Base-by-base conservation (phyloP, 768 basidiomycete species). In the Serendipita sp. region DNA sequence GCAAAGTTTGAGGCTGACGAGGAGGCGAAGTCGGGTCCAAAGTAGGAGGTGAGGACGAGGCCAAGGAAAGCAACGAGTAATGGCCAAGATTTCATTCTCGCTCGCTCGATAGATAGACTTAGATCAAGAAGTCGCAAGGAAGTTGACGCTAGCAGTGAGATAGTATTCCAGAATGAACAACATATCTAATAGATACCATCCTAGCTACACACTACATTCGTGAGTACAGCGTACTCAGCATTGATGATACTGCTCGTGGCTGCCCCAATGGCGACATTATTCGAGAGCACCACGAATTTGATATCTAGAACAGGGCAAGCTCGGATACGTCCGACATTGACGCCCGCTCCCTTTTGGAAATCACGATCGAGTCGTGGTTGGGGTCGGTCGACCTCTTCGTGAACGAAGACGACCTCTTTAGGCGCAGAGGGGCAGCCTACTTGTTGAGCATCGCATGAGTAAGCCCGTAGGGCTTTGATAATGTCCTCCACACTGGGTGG, bases 241-340 rank as follows among this genome's bases (percentile, higher is more conserved):
- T 98, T 99, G 69, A 98, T 94, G 70, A 99, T 88, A 66, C 88
- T 90, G 66, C 89, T 92, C 56, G 96, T 99, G 60, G 96, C 95
- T 22, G 96, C 95, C 5, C 96, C 95, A 67, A 97, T 89, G 62
- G 84, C 83, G 65, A 97, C 94, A 70, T 98, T 98, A 72, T 96
- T 94, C 64, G 85, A 81, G 60, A 98, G 77, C 28, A 90, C 86
- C 41, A 96, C 88, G 70, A 97, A 96, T 75, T 96, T 96, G 78
- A 98, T 81, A 71, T 99, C 96, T 60, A 99, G 72, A 26, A 99
- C 96, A 28, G 81, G 78, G 69, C 95, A 97, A 71, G 92, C 84
- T 61, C 96, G 78, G 17, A 99, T 84, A 48, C 96, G 77, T 0
- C 95, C 96, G 1, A 98, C 95, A 30, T 79, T 82, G 48, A 97